Base-by-base conservation (phyloP, 129 eudicot genomes). In the Centaurea solstitialis region DNA sequence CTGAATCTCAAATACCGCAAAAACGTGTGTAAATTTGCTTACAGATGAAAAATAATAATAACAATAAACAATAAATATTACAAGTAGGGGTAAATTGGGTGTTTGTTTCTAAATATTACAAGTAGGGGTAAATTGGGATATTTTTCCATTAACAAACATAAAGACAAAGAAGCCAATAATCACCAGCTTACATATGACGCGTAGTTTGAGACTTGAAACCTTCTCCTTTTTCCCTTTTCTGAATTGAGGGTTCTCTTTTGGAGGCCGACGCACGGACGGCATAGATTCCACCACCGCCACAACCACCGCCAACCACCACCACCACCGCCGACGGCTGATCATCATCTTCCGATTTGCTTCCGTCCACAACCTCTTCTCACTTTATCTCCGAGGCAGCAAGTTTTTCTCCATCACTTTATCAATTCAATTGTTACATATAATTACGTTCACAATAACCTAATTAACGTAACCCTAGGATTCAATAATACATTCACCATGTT, bases 171-270 rank as follows among this genome's bases (percentile, higher is more conserved):
- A 57, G 26, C 59, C 38, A 62, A 82, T 22, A 73, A 6, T 53
- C 68, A 69, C 26, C 85, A 76, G 85, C 85, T 76, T 82, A 82
- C 81, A 82, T 70, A 82, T 69, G 50, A 82, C 85, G 85, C 85
- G 81, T 76, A 68, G 72, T 75, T 26, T 82, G 37, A 75, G 69
- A 22, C 53, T 68, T 69, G 37, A 75, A 75, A 22, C 53, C 28
- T 53, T 24, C 30, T 15, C 38, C 38, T 22, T 75, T 75, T 50
- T 57, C 43, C 76, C 37, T 26, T 76, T 39, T 80, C 73, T 76
- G 71, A 82, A 82, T 82, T 72, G 50, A 69, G 70, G 70, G 38
- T 33, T 18, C n/a, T 47, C 39, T 33, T 79, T 70, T 21, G 76
- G 53, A 71, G 68, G 82, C 53, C 82, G 76, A 79, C 53, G 50